Conservation (phyloP, 2,329 filamentous ascomycete genomes). For the Fusarium poae region DNA sequence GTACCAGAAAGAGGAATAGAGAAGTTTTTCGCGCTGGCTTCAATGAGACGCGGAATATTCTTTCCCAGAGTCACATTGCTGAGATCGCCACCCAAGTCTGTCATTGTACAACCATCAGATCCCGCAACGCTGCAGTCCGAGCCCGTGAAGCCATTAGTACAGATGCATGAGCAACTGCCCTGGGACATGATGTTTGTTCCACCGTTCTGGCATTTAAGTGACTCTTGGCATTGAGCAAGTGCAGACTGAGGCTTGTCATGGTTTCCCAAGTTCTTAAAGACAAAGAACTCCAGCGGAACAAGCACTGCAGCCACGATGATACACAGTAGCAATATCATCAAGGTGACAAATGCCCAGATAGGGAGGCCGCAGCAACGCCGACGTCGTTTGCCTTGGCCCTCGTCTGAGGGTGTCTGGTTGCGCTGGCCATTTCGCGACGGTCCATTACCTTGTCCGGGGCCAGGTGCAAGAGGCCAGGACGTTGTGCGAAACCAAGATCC, state of each 20-base stretch:
- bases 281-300: slow-evolving; percentile 77
- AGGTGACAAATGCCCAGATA: slow-evolving; percentile 79
- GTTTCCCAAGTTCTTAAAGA: slow-evolving; percentile 64
- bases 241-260: slow-evolving; percentile 54
- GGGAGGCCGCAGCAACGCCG: slow-evolving; percentile 88
- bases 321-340: slow-evolving; percentile 74
- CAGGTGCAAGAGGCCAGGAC: slow-evolving; percentile 64
- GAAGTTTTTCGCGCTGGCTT: slow-evolving; percentile 75
- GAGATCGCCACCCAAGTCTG: slow-evolving; percentile 58
- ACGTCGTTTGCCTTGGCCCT: slow-evolving; percentile 52
- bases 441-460: slow-evolving; percentile 36
- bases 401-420: slow-evolving; percentile 42
- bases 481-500: slow-evolving; percentile 59
- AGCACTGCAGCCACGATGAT: slow-evolving; percentile 85
- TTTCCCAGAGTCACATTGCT: slow-evolving; percentile 83
- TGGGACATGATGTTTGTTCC: slow-evolving; percentile 79
- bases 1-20: slow-evolving; percentile 79
- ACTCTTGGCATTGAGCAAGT: slow-evolving; percentile 68
- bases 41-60: slow-evolving; percentile 80
- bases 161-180: slow-evolving; percentile 85
- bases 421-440: slow-evolving; percentile 43
- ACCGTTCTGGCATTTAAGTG: slow-evolving; percentile 80
- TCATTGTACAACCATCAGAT: slow-evolving; percentile 66
- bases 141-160: slow-evolving; percentile 85
- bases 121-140: slow-evolving; percentile 63